Evolutionary conservation across 139 green algal species (phyloP), one percentile per base, ranked within the genome.

Genomic region (Haematococcus lacustris): DNA sequence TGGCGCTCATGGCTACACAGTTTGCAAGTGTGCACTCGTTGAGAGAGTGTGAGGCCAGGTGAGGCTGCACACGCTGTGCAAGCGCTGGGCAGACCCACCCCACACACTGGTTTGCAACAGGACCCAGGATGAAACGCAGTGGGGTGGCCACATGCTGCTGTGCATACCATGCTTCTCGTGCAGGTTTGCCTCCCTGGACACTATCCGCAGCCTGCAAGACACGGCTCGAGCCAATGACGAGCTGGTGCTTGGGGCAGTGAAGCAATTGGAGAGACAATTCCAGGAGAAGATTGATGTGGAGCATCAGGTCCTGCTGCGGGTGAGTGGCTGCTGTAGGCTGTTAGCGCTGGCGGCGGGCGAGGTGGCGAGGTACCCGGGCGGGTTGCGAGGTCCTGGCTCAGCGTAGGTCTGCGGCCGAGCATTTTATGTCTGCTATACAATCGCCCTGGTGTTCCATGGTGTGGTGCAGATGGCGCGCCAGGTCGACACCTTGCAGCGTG

Each of bases 201-300:
- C 34, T 9, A 3, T 75, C 17, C 51, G 60, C 17, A 23, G 23
- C 1, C 23, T 25, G 3, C 37, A 63, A 3, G 70, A 75, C 70
- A 68, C 68, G 70, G 35, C 51, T 2, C 53, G 70, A 7, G 70
- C 43, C 39, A 75, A 75, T n/a, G 39, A 75, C 51, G 70, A 75
- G 57, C 53, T 62, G 33, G 68, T 75, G 53, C 51, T 75, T 2
- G 32, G 38, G 51, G 70, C 70, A 3, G 28, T 75, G 37, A 75
- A 75, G 38, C 35, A 75, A 53, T n/a, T 75, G 70, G 70, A 75
- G 35, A 47, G 61, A 38, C 70, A 51, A 3, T 39, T 66, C 28
- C 53, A 75, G 5, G 70, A 67, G 5, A 67, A 57, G 38, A 28
- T 66, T 5, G 51, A 68, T 35, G 30, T 69, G 37, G 51, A 35